These are phyloP conservation scores for Rhizophagus prolifer DNA, from an alignment of 192 early-diverging fungal genomes.

Conservation along the genomic window DNA sequence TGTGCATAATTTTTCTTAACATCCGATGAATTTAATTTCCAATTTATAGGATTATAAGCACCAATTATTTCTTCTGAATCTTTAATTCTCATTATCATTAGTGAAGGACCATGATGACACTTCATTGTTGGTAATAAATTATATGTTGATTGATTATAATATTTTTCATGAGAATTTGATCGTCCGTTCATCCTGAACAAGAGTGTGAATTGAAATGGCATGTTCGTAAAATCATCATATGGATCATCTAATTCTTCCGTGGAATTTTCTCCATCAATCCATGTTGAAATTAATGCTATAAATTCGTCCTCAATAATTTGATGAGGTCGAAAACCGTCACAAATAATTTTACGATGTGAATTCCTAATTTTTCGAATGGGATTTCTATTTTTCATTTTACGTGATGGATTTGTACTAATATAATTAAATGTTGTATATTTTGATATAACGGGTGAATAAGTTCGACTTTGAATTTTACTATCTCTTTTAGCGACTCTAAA, in stretches of 20 bases:
- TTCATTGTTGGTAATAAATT: slow-evolving; percentile 19
- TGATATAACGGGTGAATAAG: background rate
- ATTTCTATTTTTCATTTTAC: no score
- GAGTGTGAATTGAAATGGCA: slow-evolving; percentile 9
- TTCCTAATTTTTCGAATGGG: background rate
- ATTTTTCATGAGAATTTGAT: background rate
- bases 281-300: background rate
- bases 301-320: slow-evolving; percentile 1
- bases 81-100: slow-evolving; percentile 10
- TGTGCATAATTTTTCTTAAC: background rate
- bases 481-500: background rate
- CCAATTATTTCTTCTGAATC: background rate
- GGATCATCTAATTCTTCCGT: background rate
- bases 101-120: slow-evolving; percentile 12
- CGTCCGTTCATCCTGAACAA: background rate
- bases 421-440: background rate
- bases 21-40: background rate
- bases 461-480: background rate
- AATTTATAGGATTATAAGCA: slow-evolving; percentile 16
- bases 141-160: slow-evolving; percentile 10
- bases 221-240: background rate
- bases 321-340: background rate
- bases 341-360: background rate
- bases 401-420: no score
- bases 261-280: slow-evolving; percentile 9